A percentile compares a stretch with the other conserved stretches of the same genome.
These are phyloP conservation scores for Phytophthora crassamura DNA, from an alignment of 352 stramenopile species.

Conservation along the genomic window DNA sequence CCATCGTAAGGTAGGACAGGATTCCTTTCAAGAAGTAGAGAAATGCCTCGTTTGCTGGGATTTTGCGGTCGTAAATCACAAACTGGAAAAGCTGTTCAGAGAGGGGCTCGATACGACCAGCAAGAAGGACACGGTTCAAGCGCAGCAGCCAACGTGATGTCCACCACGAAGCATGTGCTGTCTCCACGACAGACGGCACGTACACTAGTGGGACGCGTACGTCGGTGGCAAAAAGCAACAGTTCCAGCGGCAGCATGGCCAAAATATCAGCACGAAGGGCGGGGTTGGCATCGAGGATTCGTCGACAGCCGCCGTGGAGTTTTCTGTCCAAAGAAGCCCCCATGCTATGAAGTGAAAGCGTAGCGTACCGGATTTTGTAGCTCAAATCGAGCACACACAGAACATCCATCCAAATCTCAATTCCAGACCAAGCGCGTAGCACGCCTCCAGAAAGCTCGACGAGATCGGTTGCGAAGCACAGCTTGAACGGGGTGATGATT, in stretches of 20 bases:
- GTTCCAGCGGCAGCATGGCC: slow-evolving; percentile 58
- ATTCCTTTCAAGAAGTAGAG: slow-evolving; percentile 63
- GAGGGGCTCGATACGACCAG: slow-evolving; percentile 44
- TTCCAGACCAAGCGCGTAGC: slow-evolving; percentile 48
- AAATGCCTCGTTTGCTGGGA: slow-evolving; percentile 44
- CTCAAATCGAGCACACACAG: slow-evolving; percentile 56
- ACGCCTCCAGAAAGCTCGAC: slow-evolving; percentile 16
- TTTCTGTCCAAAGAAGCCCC: slow-evolving; percentile 8
- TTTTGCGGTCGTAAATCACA: slow-evolving; percentile 61
- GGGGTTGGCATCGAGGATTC: slow-evolving; percentile 32
- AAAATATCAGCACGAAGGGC: slow-evolving; percentile 51
- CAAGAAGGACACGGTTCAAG: slow-evolving; percentile 62
- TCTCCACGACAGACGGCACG: slow-evolving; percentile 1
- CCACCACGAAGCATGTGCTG: slow-evolving; percentile 38
- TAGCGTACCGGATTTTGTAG: slow-evolving; percentile 49
- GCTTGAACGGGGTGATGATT: slow-evolving; percentile 59
- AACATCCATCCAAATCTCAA: slow-evolving; percentile 63
- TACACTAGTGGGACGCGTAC: slow-evolving; percentile 18
- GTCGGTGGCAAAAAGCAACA: slow-evolving; percentile 36
- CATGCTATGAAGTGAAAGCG: slow-evolving; percentile 28
- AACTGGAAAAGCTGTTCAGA: slow-evolving; percentile 67
- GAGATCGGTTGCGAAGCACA: slow-evolving; percentile 63
- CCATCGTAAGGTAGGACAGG: slow-evolving; percentile 59
- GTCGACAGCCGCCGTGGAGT: slow-evolving; percentile 12
- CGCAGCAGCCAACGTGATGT: slow-evolving; percentile 51